Conservation (phyloP, 75 land plant genomes). For the Selaginella moellendorffii region DNA sequence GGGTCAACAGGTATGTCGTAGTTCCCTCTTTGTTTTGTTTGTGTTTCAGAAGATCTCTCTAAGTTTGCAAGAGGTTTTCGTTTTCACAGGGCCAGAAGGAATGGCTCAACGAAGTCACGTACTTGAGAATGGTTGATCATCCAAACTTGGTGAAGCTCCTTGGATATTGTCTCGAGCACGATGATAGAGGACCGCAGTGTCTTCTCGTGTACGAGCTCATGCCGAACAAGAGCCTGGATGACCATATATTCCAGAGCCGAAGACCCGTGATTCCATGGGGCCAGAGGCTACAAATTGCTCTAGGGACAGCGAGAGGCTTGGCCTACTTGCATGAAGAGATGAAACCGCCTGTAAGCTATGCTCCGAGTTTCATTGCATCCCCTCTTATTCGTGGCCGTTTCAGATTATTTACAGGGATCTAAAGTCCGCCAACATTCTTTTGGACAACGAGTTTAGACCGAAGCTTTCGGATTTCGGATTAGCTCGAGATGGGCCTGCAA, state of each 20-base stretch:
- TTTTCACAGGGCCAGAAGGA: constrained; percentile 56
- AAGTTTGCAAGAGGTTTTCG: too few species aligned
- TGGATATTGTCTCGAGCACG: constrained; percentile 76
- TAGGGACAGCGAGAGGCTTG: constrained; percentile 53
- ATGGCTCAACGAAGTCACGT: constrained; percentile 66
- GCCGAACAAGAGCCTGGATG: constrained; percentile 59
- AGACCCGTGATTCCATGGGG: constrained; percentile 41
- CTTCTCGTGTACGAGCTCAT: constrained; percentile 58
- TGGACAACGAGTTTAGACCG: constrained; percentile 4
- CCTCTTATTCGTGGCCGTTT: background rate
- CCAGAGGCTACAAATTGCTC: constrained; percentile 43
- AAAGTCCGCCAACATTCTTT: constrained; percentile 4
- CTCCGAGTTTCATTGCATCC: background rate
- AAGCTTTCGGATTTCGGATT: constrained; percentile 10
- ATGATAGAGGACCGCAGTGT: constrained; percentile 72
- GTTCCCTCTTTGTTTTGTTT: too few species aligned
- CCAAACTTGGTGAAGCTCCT: constrained; percentile 58
- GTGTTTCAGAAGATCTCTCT: too few species aligned
- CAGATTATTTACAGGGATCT: constrained; percentile 10
- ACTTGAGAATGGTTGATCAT: constrained; percentile 59
- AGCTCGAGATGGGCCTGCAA: background rate
- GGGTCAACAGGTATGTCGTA: background rate
- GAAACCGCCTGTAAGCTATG: background rate
- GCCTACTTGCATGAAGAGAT: constrained; percentile 56
- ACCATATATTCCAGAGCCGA: constrained; percentile 30